Evolutionary conservation across 768 basidiomycete genomes (phyloP).

Genomic region (Lentinula guzmanii): DNA sequence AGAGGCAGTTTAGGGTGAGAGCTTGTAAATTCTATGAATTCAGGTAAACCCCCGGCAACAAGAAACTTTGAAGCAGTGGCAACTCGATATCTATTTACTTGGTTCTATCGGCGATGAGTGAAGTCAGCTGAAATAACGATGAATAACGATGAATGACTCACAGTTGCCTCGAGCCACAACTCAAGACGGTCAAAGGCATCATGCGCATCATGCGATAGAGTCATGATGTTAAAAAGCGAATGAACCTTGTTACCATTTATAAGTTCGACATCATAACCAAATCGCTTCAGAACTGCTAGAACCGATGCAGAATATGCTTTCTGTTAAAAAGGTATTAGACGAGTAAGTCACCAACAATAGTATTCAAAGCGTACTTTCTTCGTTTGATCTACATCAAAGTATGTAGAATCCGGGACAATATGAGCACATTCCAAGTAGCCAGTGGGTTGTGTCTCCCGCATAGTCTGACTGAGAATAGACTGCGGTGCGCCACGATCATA

Average conservation of each 20-base stretch:
- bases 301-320: constrained; percentile 17
- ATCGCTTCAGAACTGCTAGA: constrained; percentile 19
- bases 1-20: constrained; percentile 20
- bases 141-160: constrained; percentile 4
- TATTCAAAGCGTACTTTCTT: constrained; percentile 12
- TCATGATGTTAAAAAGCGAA: constrained; percentile 26
- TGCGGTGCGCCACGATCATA: no score
- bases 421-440: constrained; percentile 13
- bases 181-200: constrained; percentile 19
- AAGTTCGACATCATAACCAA: constrained; percentile 18
- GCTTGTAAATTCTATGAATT: constrained; percentile 17
- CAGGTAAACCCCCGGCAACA: constrained; percentile 10
- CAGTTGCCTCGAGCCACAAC: constrained; percentile 26
- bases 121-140: background rate
- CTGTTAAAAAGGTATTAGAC: constrained; percentile 10
- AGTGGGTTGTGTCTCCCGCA: no score
- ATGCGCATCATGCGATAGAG: constrained; percentile 15
- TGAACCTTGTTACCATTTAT: constrained; percentile 23
- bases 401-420: constrained; percentile 22
- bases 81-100: no score
- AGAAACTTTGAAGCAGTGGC: no score
- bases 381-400: constrained; percentile 4
- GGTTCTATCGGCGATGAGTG: no score
- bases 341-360: constrained; percentile 4
- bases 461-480: no score